Evolutionary conservation across 2,329 filamentous ascomycete species (phyloP).

Genomic region (Aspergillus uvarum): DNA sequence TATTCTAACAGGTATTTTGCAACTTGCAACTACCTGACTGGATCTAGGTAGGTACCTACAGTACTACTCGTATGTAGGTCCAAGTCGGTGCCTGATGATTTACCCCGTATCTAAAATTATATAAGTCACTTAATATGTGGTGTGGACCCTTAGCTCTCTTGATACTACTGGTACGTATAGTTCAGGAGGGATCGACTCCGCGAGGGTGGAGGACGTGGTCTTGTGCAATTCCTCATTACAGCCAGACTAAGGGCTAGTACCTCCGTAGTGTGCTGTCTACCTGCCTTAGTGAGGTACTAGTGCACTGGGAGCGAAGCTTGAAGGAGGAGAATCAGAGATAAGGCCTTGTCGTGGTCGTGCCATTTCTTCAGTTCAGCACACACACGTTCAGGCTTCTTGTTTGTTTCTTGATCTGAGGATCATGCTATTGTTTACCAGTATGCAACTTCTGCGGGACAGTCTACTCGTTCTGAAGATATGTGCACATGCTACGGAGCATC

Average conservation of each 20-base stretch:
- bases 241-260: not conserved
- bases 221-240: not conserved
- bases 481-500: not conserved
- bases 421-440: no score
- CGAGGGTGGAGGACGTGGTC: not conserved
- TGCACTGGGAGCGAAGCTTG: constrained; percentile 5
- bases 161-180: not conserved
- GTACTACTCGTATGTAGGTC: not conserved
- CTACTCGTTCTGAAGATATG: not conserved
- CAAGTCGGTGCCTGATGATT: not conserved
- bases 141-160: not conserved
- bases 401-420: not conserved
- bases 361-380: not conserved
- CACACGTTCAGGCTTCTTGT: not conserved
- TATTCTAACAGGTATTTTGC: not conserved
- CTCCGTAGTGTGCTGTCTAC: not conserved
- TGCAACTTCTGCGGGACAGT: no score
- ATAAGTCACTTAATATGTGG: not conserved
- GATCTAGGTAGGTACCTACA: not conserved
- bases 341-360: not conserved
- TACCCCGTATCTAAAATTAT: constrained; percentile 8
- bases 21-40: not conserved
- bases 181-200: not conserved
- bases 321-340: constrained; percentile 9
- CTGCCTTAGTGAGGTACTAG: constrained; percentile 15